Percentiles rank a stretch among this genome's conserved stretches.
These are phyloP conservation scores for Penicillium hesseltinei DNA, from an alignment of 2,329 filamentous ascomycete species.

Conservation along the genomic window DNA sequence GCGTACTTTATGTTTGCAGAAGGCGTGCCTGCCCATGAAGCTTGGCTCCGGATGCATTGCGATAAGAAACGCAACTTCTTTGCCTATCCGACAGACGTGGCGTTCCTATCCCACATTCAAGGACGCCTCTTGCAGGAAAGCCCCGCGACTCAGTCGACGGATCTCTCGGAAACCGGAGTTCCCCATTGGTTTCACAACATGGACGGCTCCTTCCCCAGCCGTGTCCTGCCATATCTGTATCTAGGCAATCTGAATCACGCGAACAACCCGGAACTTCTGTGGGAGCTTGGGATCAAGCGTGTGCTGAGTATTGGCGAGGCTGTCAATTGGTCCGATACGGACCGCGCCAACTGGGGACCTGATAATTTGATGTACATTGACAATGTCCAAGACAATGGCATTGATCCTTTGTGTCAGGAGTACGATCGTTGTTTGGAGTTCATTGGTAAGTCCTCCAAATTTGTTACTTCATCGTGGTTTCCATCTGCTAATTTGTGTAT, in stretches of 20 bases:
- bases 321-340: slow-evolving; percentile 72
- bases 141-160: slow-evolving; percentile 29
- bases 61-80: slow-evolving; percentile 88
- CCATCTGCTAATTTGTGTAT: background rate
- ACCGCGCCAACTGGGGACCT: slow-evolving; percentile 68
- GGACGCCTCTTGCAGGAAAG: slow-evolving; percentile 65
- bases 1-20: slow-evolving; percentile 94
- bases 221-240: slow-evolving; percentile 91
- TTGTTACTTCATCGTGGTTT: background rate
- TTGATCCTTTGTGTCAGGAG: slow-evolving; percentile 83
- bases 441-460: slow-evolving; percentile 66
- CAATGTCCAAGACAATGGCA: slow-evolving; percentile 92
- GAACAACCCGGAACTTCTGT: slow-evolving; percentile 83
- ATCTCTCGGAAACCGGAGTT: slow-evolving; percentile 40
- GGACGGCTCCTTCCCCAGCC: slow-evolving; percentile 87
- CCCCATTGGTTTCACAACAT: slow-evolving; percentile 79
- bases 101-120: slow-evolving; percentile 73
- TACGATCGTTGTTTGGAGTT: slow-evolving; percentile 85
- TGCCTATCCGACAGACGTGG: slow-evolving; percentile 87
- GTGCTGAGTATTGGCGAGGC: slow-evolving; percentile 91
- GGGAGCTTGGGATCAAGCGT: slow-evolving; percentile 76
- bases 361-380: slow-evolving; percentile 80
- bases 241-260: slow-evolving; percentile 90
- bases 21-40: slow-evolving; percentile 73
- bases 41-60: slow-evolving; percentile 83